Evolutionary conservation across 2,329 filamentous ascomycete genomes (phyloP).

Genomic region (Microdochium nivale): DNA sequence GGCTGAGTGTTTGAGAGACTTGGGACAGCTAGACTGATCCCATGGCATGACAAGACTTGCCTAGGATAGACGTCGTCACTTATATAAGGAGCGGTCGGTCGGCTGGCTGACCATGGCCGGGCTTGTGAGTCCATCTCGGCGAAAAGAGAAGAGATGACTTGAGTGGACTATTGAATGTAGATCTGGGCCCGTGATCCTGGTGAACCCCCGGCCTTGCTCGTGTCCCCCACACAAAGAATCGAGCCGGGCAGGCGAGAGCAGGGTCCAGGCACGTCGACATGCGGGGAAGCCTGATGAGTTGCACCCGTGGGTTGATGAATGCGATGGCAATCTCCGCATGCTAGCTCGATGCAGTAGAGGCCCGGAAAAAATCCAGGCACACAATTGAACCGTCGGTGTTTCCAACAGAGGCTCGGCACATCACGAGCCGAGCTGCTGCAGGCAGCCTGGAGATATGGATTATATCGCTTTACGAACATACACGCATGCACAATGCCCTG

Average conservation of each 20-base stretch:
- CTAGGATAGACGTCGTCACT: no score
- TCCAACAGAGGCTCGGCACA: not conserved
- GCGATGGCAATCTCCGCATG: not conserved
- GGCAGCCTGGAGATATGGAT: not conserved
- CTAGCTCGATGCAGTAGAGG: not conserved
- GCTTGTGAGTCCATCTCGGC: not conserved
- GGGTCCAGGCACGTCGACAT: no score
- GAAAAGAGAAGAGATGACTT: not conserved
- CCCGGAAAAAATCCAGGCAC: not conserved
- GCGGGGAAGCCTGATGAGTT: no score
- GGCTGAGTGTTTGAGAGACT: not conserved
- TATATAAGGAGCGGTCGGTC: no score
- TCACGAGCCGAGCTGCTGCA: not conserved
- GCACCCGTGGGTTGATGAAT: no score
- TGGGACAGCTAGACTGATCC: no score
- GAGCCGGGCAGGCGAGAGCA: no score
- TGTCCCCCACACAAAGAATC: not conserved
- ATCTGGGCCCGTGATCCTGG: not conserved
- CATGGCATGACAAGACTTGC: no score
- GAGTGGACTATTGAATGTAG: not conserved
- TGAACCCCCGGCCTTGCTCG: not conserved
- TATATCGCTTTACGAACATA: no score
- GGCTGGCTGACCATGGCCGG: not conserved
- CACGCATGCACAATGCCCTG: no score
- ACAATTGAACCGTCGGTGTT: not conserved